A percentile compares a stretch with the other conserved stretches of the same genome.
These are phyloP conservation scores for Arthrobotrys megalospora DNA, from an alignment of 2,329 filamentous ascomycete species.

Conservation along the genomic window DNA sequence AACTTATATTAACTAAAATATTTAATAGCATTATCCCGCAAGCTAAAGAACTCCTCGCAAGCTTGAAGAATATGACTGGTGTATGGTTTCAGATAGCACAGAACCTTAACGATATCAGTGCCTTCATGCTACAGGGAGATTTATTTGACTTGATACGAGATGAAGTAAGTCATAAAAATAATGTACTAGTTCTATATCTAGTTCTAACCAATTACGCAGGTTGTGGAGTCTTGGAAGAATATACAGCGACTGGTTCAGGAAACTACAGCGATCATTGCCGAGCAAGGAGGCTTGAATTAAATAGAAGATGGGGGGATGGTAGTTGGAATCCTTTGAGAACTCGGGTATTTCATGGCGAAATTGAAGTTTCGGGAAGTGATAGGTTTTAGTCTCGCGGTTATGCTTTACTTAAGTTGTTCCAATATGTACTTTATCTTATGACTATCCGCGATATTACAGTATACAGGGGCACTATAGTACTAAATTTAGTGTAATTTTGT, in stretches of 20 bases:
- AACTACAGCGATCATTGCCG: not conserved
- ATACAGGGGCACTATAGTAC: too few species aligned
- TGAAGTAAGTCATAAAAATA: not conserved
- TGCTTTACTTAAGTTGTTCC: too few species aligned
- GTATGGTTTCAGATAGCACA: not conserved
- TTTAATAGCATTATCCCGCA: not conserved
- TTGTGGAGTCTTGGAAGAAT: not conserved
- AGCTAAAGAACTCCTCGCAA: not conserved
- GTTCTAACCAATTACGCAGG: not conserved
- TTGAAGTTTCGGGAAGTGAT: too few species aligned
- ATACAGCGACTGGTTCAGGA: not conserved
- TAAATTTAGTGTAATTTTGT: too few species aligned
- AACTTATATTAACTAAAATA: not conserved
- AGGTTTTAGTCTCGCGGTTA: too few species aligned
- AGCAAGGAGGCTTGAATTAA: not conserved
- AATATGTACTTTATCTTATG: too few species aligned
- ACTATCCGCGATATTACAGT: too few species aligned
- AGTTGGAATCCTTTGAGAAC: too few species aligned
- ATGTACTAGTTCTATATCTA: not conserved
- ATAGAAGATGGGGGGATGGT: too few species aligned
- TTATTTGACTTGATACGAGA: not conserved
- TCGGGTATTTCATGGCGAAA: too few species aligned
- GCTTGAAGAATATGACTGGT: not conserved
- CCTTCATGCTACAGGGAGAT: not conserved
- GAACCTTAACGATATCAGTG: not conserved